phyloP scores from a whole-genome alignment of 1,284 basidiomycete genomes.

The Wolfiporia cocos region DNA sequence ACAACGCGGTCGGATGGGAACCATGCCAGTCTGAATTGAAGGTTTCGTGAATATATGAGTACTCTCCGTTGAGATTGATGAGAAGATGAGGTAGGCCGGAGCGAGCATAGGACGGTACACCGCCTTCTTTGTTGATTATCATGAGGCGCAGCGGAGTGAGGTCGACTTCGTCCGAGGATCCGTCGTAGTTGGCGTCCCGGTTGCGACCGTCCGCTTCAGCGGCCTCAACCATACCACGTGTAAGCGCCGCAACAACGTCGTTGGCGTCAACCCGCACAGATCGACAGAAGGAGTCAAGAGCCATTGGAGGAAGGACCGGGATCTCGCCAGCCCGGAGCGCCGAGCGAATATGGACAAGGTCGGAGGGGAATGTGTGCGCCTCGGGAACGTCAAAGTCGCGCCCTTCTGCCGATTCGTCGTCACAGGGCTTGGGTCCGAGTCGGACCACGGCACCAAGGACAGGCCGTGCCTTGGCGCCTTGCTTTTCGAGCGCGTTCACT shows the following conservation, averaged over 20 bases:
- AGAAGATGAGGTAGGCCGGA: slow-evolving; percentile 92
- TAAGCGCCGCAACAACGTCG: slow-evolving; percentile 85
- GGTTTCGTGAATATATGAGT: slow-evolving; percentile 79
- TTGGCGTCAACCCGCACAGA: slow-evolving; percentile 87
- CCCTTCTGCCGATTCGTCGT: slow-evolving; percentile 26
- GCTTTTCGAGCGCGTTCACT: slow-evolving; percentile 77
- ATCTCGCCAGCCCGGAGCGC: slow-evolving; percentile 92
- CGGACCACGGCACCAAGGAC: slow-evolving; percentile 83
- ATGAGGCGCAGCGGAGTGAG: slow-evolving; percentile 91
- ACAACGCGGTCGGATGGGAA: slow-evolving; percentile 82
- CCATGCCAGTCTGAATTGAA: slow-evolving; percentile 77
- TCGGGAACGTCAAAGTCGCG: slow-evolving; percentile 48
- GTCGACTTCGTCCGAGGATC: slow-evolving; percentile 43
- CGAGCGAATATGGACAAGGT: slow-evolving; percentile 79
- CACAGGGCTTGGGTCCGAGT: slow-evolving; percentile 69
- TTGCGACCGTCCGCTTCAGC: slow-evolving; percentile 34
- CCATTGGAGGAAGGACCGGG: slow-evolving; percentile 93
- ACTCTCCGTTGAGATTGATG: slow-evolving; percentile 92
- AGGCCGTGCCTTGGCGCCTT: slow-evolving; percentile 85
- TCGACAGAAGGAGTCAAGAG: slow-evolving; percentile 86
- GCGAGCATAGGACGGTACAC: slow-evolving; percentile 96
- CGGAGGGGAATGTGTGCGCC: slow-evolving; percentile 70
- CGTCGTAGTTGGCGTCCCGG: slow-evolving; percentile 17
- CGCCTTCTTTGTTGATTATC: slow-evolving; percentile 97
- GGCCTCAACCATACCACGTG: slow-evolving; percentile 80